Evolutionary conservation across 2,329 filamentous ascomycete species (phyloP).

Genomic region (Botrytis hyacinthi): DNA sequence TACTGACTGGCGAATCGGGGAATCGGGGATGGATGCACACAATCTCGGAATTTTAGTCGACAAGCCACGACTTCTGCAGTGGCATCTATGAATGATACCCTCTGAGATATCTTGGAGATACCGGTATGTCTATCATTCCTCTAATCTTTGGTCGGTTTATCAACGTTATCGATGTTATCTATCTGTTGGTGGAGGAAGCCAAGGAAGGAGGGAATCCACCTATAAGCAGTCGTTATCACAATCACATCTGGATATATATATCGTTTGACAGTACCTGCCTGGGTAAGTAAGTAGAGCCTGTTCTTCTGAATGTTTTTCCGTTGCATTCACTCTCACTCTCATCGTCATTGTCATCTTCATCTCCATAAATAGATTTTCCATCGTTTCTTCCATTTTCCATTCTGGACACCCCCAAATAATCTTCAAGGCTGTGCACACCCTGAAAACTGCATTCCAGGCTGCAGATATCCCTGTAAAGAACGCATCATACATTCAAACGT

Average conservation of each 20-base stretch:
- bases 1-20: background rate
- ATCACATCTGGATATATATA: background rate
- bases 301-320: background rate
- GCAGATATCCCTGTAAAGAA: constrained; percentile 18
- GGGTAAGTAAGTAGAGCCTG: background rate
- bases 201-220: background rate
- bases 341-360: background rate
- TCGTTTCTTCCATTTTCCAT: background rate
- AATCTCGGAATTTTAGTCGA: background rate
- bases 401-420: background rate
- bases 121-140: background rate
- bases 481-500: constrained; percentile 14
- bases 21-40: background rate
- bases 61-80: background rate
- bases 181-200: background rate
- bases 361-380: background rate
- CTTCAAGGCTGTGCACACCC: background rate
- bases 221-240: constrained; percentile 2
- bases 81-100: background rate
- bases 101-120: background rate
- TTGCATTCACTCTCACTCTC: background rate
- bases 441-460: constrained; percentile 15
- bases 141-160: background rate
- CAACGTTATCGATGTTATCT: background rate
- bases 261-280: background rate